phyloP scores from a whole-genome alignment of 2,329 filamentous ascomycete genomes.

The Colletotrichum sp. region DNA sequence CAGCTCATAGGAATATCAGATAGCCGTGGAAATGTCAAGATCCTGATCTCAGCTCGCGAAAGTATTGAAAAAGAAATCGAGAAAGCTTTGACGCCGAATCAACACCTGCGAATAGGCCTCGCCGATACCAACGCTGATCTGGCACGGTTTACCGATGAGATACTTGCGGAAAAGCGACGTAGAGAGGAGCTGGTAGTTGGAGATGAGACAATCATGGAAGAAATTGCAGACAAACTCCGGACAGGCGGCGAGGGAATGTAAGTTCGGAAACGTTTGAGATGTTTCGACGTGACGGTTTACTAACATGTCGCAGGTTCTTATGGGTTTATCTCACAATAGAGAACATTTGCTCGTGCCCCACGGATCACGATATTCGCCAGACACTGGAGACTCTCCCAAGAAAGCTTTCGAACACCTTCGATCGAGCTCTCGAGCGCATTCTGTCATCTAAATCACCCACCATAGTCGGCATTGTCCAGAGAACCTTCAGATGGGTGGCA shows the following conservation, averaged over 20 bases:
- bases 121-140: fast-evolving
- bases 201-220: fast-evolving
- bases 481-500: fast-evolving
- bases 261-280: neutral
- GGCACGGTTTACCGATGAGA: fast-evolving
- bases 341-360: fast-evolving
- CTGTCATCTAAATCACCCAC: too few relatives aligned
- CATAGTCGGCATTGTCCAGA: fast-evolving
- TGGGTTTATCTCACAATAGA: neutral
- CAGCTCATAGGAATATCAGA: fast-evolving
- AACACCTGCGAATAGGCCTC: fast-evolving
- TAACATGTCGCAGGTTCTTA: fast-evolving
- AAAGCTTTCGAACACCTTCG: fast-evolving
- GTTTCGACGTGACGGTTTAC: fast-evolving
- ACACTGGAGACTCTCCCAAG: fast-evolving
- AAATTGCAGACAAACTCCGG: fast-evolving
- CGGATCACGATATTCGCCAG: fast-evolving
- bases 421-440: fast-evolving
- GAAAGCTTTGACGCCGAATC: fast-evolving
- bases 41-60: neutral
- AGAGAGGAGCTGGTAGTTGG: fast-evolving
- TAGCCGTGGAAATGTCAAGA: fast-evolving
- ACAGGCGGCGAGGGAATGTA: conserved; percentile 36
- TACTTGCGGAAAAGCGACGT: fast-evolving
- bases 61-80: fast-evolving